Percentiles rank a stretch among this genome's conserved stretches.
Evolutionary conservation across 2,329 filamentous ascomycete genomes (phyloP).

Genomic region (Scedosporium dehoogii): DNA sequence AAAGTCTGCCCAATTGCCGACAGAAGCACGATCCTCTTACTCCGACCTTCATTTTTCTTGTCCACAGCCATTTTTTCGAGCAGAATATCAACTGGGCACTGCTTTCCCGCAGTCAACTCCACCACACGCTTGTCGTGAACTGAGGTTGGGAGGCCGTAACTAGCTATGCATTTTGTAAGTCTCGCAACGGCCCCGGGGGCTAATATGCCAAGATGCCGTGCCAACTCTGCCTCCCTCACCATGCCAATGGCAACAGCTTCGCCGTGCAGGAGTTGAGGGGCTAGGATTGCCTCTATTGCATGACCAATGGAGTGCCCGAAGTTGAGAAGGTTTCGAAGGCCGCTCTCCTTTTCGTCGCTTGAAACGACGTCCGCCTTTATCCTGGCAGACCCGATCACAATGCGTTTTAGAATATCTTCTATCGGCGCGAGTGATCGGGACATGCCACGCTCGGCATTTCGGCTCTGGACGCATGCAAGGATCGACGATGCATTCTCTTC

Average conservation of each 20-base stretch:
- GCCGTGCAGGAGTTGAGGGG: slow-evolving; percentile 89
- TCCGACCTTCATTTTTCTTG: slow-evolving; percentile 93
- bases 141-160: slow-evolving; percentile 81
- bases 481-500: slow-evolving; percentile 75
- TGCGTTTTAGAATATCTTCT: slow-evolving; percentile 58
- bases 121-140: slow-evolving; percentile 74
- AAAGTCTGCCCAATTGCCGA: slow-evolving; percentile 82
- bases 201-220: slow-evolving; percentile 77
- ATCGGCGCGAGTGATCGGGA: slow-evolving; percentile 51
- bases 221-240: slow-evolving; percentile 94
- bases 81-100: slow-evolving; percentile 76
- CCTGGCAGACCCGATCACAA: slow-evolving; percentile 81
- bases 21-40: slow-evolving; percentile 92
- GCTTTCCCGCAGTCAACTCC: slow-evolving; percentile 74
- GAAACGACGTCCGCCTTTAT: slow-evolving; percentile 95
- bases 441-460: slow-evolving; percentile 27
- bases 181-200: slow-evolving; percentile 81
- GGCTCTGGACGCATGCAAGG: slow-evolving; percentile 51
- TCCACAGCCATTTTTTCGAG: slow-evolving; percentile 94
- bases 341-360: slow-evolving; percentile 86
- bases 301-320: slow-evolving; percentile 98
- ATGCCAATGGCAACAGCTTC: slow-evolving; percentile 96
- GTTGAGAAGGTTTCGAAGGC: slow-evolving; percentile 87
- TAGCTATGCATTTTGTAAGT: slow-evolving; percentile 86
- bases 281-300: slow-evolving; percentile 89